A percentile compares a stretch with the other conserved stretches of the same genome.
phyloP scores from a whole-genome alignment of 768 basidiomycete genomes.

The Basidioascus undulatus region DNA sequence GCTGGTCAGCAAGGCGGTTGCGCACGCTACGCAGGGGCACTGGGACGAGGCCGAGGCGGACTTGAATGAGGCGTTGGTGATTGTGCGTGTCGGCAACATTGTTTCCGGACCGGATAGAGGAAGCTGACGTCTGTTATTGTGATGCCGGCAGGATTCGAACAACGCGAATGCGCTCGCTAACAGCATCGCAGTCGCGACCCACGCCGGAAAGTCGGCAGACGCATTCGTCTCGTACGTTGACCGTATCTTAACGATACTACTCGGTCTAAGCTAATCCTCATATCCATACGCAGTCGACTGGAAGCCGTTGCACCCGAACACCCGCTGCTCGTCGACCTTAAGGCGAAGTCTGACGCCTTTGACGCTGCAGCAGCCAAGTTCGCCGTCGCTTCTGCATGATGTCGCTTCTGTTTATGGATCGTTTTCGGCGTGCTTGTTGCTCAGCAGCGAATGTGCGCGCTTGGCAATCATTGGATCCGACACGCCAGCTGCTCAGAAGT shows the following conservation, averaged over 20 bases:
- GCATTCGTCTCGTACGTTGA: constrained; percentile 6
- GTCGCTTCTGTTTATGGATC: no score
- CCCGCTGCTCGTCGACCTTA: constrained; percentile 18
- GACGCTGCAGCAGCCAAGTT: constrained; percentile 22
- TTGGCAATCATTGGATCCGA: no score
- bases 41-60: constrained; percentile 12
- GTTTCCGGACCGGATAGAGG: no score
- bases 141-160: no score
- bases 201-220: constrained; percentile 8
- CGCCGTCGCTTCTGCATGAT: constrained; percentile 12
- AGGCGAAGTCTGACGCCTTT: constrained; percentile 17
- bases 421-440: no score
- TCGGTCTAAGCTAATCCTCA: neutral
- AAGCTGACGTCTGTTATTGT: no score
- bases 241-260: constrained; percentile 8
- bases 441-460: no score
- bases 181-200: constrained; percentile 8
- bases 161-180: constrained; percentile 12
- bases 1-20: constrained; percentile 6
- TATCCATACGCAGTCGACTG: constrained; percentile 10
- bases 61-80: constrained; percentile 8
- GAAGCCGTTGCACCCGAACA: constrained; percentile 14
- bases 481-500: no score
- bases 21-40: constrained; percentile 9
- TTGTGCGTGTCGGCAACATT: no score